Evolutionary conservation across 495 filamentous ascomycete genomes (phyloP).

Genomic region (Penicillium soppii): DNA sequence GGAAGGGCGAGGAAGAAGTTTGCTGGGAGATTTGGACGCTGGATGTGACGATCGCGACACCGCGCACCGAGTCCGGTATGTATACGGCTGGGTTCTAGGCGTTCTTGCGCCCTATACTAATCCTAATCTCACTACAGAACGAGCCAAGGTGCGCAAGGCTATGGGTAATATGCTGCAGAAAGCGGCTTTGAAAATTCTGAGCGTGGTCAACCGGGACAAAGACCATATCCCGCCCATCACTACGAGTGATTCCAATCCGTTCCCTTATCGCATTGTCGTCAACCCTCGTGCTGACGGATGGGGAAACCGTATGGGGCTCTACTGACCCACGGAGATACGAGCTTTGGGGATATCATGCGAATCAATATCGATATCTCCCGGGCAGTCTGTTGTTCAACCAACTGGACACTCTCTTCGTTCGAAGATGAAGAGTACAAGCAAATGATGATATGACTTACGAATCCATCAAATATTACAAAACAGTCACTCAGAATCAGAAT

Average conservation of each 20-base stretch:
- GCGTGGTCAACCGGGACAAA: slow-evolving; percentile 80
- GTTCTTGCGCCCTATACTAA: not conserved
- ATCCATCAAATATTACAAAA: not conserved
- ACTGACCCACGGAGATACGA: slow-evolving; percentile 39
- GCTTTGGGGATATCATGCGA: not conserved
- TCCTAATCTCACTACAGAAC: slow-evolving; percentile 54
- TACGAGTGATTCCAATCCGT: slow-evolving; percentile 87
- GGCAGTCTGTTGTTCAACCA: not conserved
- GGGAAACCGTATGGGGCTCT: slow-evolving; percentile 77
- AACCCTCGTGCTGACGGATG: slow-evolving; percentile 77
- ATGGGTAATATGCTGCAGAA: slow-evolving; percentile 86
- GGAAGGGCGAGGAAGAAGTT: slow-evolving; percentile 82
- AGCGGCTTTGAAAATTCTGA: slow-evolving; percentile 83
- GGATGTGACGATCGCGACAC: slow-evolving; percentile 86
- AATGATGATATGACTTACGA: slow-evolving; percentile 5
- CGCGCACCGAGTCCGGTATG: slow-evolving; percentile 82
- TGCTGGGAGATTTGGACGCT: slow-evolving; percentile 96
- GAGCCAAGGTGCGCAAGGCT: slow-evolving; percentile 79
- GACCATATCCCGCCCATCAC: slow-evolving; percentile 98
- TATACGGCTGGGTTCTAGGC: not conserved
- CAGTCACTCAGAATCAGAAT: too few relatives aligned
- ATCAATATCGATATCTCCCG: not conserved
- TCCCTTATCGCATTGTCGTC: slow-evolving; percentile 88
- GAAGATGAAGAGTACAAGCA: not conserved
- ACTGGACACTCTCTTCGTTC: not conserved